Base-by-base conservation (phyloP, 2,329 filamentous ascomycete genomes). In the Aspergillus alliaceus region DNA sequence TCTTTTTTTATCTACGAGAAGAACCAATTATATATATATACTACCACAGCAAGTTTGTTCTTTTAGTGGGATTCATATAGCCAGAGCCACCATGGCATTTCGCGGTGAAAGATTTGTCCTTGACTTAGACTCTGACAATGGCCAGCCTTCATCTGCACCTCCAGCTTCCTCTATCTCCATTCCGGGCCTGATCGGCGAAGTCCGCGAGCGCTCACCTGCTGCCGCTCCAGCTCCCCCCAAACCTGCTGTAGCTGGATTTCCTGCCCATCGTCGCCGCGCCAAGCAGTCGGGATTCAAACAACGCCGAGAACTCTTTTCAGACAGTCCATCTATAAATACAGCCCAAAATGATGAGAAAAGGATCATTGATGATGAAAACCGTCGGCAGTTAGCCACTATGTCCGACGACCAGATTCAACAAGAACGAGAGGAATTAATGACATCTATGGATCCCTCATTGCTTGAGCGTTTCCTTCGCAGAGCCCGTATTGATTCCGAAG, bases 311-410 rank as follows among this genome's bases (percentile, higher is more conserved):
- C 20, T 67, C 20, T 63, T 59, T 1, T 47, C 58, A 46, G 54
- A 56, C 51, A 7, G 42, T 1, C 7, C 49, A 25, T 8, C 42
- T 24, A 5, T 64, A 55, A 51, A n/a, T 3, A 25, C 56, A 14
- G 35, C 24, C 29, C 24, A 37, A 15, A 47, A 52, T 35, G 79
- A 82, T 42, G 92, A 96, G 69, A 86, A 85, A 67, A 78, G 79
- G 60, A 80, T 83, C 5, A 98, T 99, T 71, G 90, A 93, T 67
- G 82, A 86, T 64, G 92, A 98, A 72, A 99, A 98, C 68, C 84
- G 78, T 44, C 82, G 86, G 57, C 84, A 84, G 59, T 74, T 99
- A 47, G 87, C 86, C 14, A 80, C 81, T 25, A 97, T 99, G 95
- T 90, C 89, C 1, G 78, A 85, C 0, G 84, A 86, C 35, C 91